Evolutionary conservation across 2,329 filamentous ascomycete genomes (phyloP), one percentile per base, ranked within the genome.

Genomic region (Colletotrichum eremochloae): DNA sequence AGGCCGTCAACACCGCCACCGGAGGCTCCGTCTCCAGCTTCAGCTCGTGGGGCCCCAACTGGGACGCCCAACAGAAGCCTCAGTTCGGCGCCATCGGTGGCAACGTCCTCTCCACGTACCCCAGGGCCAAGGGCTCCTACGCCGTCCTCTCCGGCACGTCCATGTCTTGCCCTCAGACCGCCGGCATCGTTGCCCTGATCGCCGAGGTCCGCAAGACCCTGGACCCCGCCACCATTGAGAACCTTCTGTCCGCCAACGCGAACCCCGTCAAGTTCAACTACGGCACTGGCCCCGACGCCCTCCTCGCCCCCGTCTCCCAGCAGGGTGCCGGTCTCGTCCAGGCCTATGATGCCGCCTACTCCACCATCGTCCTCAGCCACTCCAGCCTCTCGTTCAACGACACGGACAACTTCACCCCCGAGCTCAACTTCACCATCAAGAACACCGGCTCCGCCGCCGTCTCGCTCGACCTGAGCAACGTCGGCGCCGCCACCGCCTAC

Each of bases 371-470:
- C 15, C 81, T 92, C 29, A 86, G 85, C 75, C 85, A 84, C 12
- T 87, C 87, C n/a, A 88, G 86, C 78, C 80, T 92, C 18, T 85
- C 88, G 4, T 91, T 92, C 81, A 92, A 92, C 77, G 90, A 92
- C 78, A 90, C 89, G 0, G 87, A 88, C 74, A 78, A 91, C 82
- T 86, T 90, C 73, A 78, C 79, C 57, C 79, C 82, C 14, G 82
- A 81, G 2, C 81, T 85, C 55, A 85, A 85, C 74, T 90, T 92
- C 77, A 85, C 82, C 50, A 83, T 92, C 74, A 84, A 80, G 75
- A 92, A 92, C 81, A 82, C 82, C 6, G 87, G 86, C 57, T 79
- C 79, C 20, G 81, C 82, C 33, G 78, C 82, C 0, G 78, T 89
- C 62, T 86, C 85, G 7, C 91, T 90, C 79, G 81, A 82, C 9